Base-by-base conservation (phyloP, 768 basidiomycete species). In the Russula foetens region DNA sequence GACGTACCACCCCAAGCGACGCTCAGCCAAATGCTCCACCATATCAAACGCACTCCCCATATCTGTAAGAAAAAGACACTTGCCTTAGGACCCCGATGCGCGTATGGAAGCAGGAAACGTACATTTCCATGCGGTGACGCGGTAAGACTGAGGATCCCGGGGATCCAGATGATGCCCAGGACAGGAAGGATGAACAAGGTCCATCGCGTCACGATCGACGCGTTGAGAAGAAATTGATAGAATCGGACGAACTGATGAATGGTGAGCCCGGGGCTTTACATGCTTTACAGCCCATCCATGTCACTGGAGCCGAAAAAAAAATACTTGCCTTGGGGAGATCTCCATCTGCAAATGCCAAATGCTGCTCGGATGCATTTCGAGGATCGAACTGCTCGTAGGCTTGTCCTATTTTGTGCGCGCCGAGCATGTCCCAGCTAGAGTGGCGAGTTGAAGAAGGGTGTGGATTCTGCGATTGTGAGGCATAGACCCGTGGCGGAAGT, bases 1-100 rank as follows among this genome's bases (percentile, higher is more conserved):
- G 31, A 43, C 53, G 19, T 39, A 84, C 86, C 88, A 69, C 72
- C 82, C 92, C 92, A 96, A 5, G 82, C 74, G 33, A 94, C 82
- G 41, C 79, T 81, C 29, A 93, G 73, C 90, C 91, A 96, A 58
- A 92, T 84, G 60, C 85, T 88, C 90, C 90, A 93, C 82, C 83
- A 90, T 7, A 88, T 55, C 48, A 88, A 71, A 57, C 75, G 74
- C 11, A 86, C 78, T 33, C 78, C 77, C 82, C 83, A 86, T 12
- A 86, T 73, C 80, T 83, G 49, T 35, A 15, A 9, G 38, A 50
- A 31, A 45, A 41, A 3, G 3, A 48, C 38, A 41, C 38, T 58
- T 46, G 53, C 19, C 4, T 29, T 49, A 28, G 60, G 46, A 41
- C 44, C 26, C 46, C 29, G 35, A 31, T 9, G 31, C 41, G 28